phyloP scores from a whole-genome alignment of 345 rosid species.

The Hevea brasiliensis region DNA sequence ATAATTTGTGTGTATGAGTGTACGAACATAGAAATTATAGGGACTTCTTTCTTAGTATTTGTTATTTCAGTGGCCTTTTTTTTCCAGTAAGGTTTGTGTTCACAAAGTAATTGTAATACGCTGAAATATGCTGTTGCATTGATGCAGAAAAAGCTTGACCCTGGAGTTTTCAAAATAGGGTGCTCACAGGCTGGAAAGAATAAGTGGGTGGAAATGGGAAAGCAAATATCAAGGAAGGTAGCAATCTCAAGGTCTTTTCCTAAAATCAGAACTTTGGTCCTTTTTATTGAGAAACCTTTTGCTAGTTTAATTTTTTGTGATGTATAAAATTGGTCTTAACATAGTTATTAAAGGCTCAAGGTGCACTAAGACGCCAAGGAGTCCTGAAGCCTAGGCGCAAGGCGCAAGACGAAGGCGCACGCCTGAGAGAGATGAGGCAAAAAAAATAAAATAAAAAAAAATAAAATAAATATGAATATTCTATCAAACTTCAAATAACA shows the following conservation, averaged over 20 bases:
- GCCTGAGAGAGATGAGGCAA: no score
- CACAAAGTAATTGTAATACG: not conserved
- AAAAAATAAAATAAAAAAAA: no score
- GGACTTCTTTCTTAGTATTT: not conserved
- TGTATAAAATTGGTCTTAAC: not conserved
- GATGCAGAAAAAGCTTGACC: constrained; percentile 67
- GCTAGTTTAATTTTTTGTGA: not conserved
- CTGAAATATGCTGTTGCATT: constrained; percentile 15
- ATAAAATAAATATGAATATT: no score
- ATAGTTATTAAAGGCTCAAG: no score
- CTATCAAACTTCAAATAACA: no score
- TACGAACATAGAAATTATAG: not conserved
- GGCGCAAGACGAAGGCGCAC: no score
- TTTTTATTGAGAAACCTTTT: not conserved
- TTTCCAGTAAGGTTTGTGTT: not conserved
- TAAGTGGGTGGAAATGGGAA: constrained; percentile 91
- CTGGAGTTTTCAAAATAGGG: constrained; percentile 70
- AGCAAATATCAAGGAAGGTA: constrained; percentile 86
- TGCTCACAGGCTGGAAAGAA: constrained; percentile 74
- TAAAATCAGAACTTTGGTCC: not conserved
- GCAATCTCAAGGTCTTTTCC: not conserved
- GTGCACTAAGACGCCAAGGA: no score
- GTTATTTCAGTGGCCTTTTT: not conserved
- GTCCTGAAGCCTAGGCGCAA: no score
- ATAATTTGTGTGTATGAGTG: not conserved